These are phyloP conservation scores for Penicillium parvum DNA, from an alignment of 495 filamentous ascomycete genomes.

Conservation along the genomic window DNA sequence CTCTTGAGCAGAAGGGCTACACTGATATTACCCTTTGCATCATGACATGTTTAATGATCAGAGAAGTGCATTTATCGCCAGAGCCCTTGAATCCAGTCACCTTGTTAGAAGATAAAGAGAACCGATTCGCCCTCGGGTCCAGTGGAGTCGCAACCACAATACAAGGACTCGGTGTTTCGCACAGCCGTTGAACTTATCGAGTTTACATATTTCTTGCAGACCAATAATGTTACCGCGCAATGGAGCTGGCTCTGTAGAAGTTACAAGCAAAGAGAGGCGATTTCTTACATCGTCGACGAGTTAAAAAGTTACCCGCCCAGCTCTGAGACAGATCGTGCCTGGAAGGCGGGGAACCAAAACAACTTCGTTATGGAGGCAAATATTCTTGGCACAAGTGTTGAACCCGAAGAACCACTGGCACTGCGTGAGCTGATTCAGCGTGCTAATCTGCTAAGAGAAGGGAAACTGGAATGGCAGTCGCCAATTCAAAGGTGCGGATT, in stretches of 20 bases:
- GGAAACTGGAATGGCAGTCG: neutral
- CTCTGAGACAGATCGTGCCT: neutral
- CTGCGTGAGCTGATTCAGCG: neutral
- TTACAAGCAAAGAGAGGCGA: neutral
- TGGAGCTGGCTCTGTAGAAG: constrained; percentile 3
- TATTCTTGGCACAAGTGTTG: neutral
- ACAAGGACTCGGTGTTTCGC: neutral
- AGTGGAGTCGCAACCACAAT: constrained; percentile 13
- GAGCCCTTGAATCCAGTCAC: neutral
- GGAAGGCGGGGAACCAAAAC: neutral
- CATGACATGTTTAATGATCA: constrained; percentile 50
- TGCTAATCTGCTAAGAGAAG: neutral
- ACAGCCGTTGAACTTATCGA: constrained; percentile 6
- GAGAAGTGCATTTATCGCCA: neutral
- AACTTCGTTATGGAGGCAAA: neutral
- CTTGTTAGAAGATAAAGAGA: neutral
- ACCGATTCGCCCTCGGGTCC: constrained; percentile 31
- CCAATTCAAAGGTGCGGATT: neutral
- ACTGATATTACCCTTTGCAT: constrained; percentile 75
- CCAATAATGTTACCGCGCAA: neutral
- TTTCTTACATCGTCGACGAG: neutral
- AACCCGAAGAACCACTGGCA: neutral
- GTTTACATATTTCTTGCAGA: constrained; percentile 7
- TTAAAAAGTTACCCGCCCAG: neutral
- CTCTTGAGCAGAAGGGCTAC: constrained; percentile 45